Evolutionary conservation across 257 asterid genomes (phyloP).

Genomic region (Dorcoceras hygrometricum): DNA sequence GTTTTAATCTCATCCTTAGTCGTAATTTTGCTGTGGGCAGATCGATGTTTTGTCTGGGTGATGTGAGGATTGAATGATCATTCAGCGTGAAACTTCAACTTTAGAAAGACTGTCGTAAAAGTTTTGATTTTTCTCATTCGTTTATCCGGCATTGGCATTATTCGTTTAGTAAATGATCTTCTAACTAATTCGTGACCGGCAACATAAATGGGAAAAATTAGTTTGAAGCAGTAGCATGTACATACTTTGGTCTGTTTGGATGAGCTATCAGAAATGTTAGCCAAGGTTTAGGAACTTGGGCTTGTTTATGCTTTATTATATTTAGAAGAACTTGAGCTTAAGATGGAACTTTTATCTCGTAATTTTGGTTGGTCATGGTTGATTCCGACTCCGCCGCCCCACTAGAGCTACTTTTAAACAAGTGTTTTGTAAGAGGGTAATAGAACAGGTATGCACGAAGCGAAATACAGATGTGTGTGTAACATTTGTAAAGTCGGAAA

Average conservation of each 20-base stretch:
- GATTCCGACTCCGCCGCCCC: too few species aligned
- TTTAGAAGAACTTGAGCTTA: background rate
- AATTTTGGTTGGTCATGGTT: background rate
- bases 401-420: background rate
- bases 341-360: background rate
- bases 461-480: background rate
- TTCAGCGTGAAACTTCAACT: background rate
- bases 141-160: background rate
- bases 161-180: background rate
- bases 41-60: background rate
- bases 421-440: background rate
- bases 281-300: background rate
- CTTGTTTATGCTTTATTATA: background rate
- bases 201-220: background rate
- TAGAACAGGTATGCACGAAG: background rate
- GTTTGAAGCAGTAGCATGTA: background rate
- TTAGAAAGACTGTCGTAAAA: background rate
- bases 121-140: background rate
- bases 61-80: background rate
- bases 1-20: background rate
- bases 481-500: background rate
- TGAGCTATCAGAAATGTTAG: background rate
- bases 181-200: background rate
- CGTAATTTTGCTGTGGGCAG: background rate
- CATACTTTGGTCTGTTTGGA: background rate